Conservation (phyloP, 2,329 filamentous ascomycete genomes). For the Exophiala oligosperma region DNA sequence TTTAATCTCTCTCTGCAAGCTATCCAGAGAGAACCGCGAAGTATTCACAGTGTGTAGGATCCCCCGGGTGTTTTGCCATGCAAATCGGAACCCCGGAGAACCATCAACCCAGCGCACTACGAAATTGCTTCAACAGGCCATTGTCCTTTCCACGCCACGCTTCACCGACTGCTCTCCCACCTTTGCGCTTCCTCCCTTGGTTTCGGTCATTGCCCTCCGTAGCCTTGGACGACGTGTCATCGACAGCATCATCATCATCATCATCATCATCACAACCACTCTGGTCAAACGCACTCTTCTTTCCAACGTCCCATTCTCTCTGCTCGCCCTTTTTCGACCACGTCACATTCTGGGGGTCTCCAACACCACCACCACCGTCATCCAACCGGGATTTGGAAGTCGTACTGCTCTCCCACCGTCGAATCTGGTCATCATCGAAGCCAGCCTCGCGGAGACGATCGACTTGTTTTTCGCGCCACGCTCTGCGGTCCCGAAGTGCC, state of each 20-base stretch:
- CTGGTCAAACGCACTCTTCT: constrained; percentile 44
- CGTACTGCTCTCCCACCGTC: constrained; percentile 62
- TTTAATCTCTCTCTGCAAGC: no score
- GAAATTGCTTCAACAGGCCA: constrained; percentile 19
- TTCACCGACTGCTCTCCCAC: neutral
- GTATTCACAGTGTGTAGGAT: no score
- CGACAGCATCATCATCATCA: neutral
- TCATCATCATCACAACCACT: neutral
- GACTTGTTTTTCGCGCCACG: constrained; percentile 73
- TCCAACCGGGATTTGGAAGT: neutral
- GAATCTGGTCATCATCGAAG: constrained; percentile 73
- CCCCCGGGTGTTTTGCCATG: no score
- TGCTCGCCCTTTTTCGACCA: constrained; percentile 72
- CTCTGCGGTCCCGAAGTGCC: constrained; percentile 74
- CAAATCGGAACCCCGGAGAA: no score
- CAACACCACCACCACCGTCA: constrained; percentile 18
- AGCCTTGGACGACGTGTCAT: neutral
- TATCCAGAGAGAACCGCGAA: no score
- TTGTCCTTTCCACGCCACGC: constrained; percentile 12
- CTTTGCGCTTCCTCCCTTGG: neutral
- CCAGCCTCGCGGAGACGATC: constrained; percentile 75
- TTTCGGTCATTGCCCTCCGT: neutral
- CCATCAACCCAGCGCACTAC: constrained; percentile 11
- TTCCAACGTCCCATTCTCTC: constrained; percentile 68
- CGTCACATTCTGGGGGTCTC: constrained; percentile 66